A percentile compares a stretch with the other conserved stretches of the same genome.
Evolutionary conservation across 306 rosid genomes (phyloP).

Genomic region (Alnus rubra): DNA sequence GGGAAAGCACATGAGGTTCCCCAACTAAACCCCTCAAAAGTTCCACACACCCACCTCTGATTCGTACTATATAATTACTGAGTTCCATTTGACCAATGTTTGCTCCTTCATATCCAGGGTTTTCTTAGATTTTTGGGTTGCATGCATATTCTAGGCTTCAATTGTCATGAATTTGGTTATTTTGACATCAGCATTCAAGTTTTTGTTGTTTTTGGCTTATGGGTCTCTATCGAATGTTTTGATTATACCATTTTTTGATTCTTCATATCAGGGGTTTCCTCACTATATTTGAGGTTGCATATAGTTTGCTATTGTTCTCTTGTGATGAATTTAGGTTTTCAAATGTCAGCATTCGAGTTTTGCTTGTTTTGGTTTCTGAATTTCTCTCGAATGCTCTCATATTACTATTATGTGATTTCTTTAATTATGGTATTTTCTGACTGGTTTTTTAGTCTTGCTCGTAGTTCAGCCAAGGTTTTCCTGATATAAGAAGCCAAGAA

Average conservation of each 20-base stretch:
- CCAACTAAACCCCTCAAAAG: background rate
- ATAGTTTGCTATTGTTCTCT: background rate
- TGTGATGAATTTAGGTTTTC: slow-evolving; percentile 1
- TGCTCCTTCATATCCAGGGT: background rate
- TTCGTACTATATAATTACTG: background rate
- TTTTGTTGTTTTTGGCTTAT: background rate
- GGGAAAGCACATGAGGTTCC: background rate
- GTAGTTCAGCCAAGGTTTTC: background rate
- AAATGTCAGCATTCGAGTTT: background rate
- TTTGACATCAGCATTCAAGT: background rate
- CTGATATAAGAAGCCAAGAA: background rate
- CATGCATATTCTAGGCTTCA: background rate
- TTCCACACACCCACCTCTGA: background rate
- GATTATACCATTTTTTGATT: background rate
- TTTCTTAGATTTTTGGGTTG: slow-evolving; percentile 9
- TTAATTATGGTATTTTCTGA: background rate
- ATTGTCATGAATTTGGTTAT: background rate
- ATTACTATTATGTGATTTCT: background rate
- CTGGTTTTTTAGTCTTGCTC: background rate
- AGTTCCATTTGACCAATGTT: background rate
- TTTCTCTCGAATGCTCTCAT: background rate
- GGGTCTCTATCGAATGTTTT: background rate
- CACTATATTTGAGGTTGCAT: background rate
- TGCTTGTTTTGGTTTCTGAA: background rate
- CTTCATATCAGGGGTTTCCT: background rate